A percentile compares a stretch with the other conserved stretches of the same genome.
These are phyloP conservation scores for Balansia obtecta DNA, from an alignment of 2,329 filamentous ascomycete species.

Conservation along the genomic window DNA sequence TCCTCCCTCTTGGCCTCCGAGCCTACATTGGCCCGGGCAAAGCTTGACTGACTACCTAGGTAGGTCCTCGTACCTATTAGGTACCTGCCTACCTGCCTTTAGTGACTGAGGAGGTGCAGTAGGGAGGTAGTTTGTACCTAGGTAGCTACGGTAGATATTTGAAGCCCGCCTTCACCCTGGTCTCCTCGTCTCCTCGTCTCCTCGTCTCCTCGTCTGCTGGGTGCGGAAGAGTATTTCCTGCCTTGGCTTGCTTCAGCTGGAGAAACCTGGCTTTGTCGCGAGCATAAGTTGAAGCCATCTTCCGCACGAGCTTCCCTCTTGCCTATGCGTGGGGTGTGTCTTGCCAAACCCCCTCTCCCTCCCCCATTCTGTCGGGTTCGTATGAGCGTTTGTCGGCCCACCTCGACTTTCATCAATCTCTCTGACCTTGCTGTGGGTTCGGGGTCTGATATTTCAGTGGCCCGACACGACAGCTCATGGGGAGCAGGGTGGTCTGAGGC, in stretches of 20 bases:
- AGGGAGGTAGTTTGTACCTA: too few relatives aligned
- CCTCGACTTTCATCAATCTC: not conserved
- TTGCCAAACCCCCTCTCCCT: too few relatives aligned
- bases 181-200: not conserved
- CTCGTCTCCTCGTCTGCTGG: too few relatives aligned
- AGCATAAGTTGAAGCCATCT: not conserved
- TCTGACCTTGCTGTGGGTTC: conserved; percentile 1
- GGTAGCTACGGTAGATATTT: not conserved
- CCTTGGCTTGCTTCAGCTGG: not conserved
- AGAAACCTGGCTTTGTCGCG: not conserved
- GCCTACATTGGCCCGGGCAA: not conserved
- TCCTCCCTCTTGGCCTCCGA: not conserved
- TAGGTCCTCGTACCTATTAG: too few relatives aligned
- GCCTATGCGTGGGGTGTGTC: not conserved
- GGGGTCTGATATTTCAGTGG: not conserved
- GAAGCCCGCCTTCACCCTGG: not conserved
- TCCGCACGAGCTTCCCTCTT: not conserved
- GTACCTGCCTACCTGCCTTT: too few relatives aligned
- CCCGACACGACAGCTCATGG: not conserved
- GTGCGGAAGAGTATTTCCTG: not conserved
- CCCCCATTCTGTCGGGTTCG: not conserved
- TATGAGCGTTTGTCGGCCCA: conserved; percentile 1
- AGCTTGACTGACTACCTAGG: too few relatives aligned
- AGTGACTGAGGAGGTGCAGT: too few relatives aligned
- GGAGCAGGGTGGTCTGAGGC: not conserved